Conservation (phyloP, 306 rosid genomes). For the Chamaecrista fasciculata region DNA sequence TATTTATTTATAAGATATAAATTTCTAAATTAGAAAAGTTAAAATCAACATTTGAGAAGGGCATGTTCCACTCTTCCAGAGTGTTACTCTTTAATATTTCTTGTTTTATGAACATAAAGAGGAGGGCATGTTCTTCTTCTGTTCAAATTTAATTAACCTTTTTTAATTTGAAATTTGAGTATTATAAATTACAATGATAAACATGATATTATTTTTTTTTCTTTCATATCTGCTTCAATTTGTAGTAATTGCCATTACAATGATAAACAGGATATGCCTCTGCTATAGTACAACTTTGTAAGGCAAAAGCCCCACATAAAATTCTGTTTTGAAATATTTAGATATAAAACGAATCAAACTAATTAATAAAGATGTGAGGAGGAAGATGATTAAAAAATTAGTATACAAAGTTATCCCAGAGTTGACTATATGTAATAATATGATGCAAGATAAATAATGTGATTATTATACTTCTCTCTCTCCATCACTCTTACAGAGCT, state of each 20-base stretch:
- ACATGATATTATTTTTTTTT: no score
- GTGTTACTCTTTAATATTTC: no score
- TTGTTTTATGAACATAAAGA: no score
- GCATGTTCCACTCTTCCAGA: no score
- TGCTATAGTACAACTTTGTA: background rate
- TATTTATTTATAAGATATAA: no score
- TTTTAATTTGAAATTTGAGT: no score
- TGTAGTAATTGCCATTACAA: background rate
- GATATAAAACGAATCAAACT: background rate
- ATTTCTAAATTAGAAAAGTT: no score
- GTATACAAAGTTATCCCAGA: background rate
- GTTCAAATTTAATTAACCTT: no score
- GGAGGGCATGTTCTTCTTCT: no score
- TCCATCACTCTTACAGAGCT: background rate
- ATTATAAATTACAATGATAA: no score
- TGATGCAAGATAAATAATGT: background rate
- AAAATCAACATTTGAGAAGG: no score
- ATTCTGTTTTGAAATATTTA: background rate
- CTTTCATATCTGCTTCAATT: background rate
- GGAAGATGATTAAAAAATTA: background rate
- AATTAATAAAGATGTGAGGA: background rate
- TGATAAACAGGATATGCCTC: background rate
- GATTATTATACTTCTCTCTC: conserved; percentile 4
- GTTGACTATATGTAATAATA: background rate
- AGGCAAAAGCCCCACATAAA: background rate